Percentiles rank a stretch among this genome's conserved stretches.
These are phyloP conservation scores for Cyclotella atomus DNA, from an alignment of 108 stramenopile species.

Conservation along the genomic window DNA sequence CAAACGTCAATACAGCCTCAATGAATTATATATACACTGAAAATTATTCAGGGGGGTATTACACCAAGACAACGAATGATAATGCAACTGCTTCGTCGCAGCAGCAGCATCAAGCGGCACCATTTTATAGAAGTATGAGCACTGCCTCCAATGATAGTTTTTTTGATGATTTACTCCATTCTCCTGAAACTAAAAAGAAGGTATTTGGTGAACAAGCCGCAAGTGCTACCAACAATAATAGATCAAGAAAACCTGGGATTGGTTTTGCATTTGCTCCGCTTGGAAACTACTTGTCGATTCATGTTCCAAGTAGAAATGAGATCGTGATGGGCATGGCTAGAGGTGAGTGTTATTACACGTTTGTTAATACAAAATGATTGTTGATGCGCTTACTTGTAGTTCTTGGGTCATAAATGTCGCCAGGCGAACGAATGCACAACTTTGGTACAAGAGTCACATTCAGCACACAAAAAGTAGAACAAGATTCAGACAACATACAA, in stretches of 20 bases:
- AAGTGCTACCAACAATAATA: background rate
- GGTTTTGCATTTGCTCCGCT: constrained; percentile 35
- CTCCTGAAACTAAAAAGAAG: background rate
- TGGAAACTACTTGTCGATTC: constrained; percentile 36
- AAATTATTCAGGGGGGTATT: constrained; percentile 44
- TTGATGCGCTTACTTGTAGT: background rate
- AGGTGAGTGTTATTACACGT: background rate
- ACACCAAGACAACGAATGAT: constrained; percentile 8
- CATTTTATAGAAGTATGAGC: background rate
- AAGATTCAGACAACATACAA: background rate
- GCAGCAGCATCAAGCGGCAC: background rate
- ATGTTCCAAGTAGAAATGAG: constrained; percentile 39
- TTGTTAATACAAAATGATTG: background rate
- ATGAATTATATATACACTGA: constrained; percentile 27
- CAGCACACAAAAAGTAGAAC: constrained; percentile 16
- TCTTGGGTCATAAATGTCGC: background rate
- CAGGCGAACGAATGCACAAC: constrained; percentile 31
- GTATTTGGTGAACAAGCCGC: background rate
- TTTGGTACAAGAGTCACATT: constrained; percentile 37
- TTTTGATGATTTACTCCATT: constrained; percentile 39
- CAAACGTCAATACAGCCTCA: background rate
- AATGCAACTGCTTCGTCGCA: background rate
- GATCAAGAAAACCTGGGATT: constrained; percentile 22
- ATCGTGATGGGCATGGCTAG: constrained; percentile 24
- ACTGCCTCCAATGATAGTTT: constrained; percentile 28